Percentiles rank a stretch among this genome's conserved stretches.
These are phyloP conservation scores for Trichoderma reesei DNA, from an alignment of 495 filamentous ascomycete genomes.

Conservation along the genomic window DNA sequence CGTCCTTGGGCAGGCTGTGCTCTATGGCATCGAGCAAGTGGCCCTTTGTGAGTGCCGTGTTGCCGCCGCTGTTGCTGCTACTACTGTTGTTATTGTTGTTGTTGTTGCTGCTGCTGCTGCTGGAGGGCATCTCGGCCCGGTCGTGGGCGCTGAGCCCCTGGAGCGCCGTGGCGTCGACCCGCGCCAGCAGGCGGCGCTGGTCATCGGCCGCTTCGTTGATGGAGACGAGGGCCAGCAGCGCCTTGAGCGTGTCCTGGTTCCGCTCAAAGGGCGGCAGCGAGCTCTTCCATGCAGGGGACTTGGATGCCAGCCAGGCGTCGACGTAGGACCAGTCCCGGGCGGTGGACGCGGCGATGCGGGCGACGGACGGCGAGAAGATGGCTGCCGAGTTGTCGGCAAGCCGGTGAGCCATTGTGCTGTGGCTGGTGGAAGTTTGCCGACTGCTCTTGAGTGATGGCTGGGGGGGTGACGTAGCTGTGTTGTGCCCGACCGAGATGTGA, in stretches of 20 bases:
- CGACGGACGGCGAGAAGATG: slow-evolving; percentile 64
- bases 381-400: slow-evolving; percentile 34
- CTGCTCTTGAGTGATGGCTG: not conserved
- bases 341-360: slow-evolving; percentile 49
- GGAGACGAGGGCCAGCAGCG: slow-evolving; percentile 62
- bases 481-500: too few relatives aligned
- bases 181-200: slow-evolving; percentile 47
- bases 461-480: too few relatives aligned
- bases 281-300: slow-evolving; percentile 35
- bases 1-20: slow-evolving; percentile 34
- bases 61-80: not conserved
- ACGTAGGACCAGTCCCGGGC: slow-evolving; percentile 85
- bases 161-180: slow-evolving; percentile 50
- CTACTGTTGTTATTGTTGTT: too few relatives aligned
- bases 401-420: slow-evolving; percentile 40
- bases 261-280: slow-evolving; percentile 61
- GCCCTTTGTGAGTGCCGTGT: slow-evolving; percentile 17
- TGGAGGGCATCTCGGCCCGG: slow-evolving; percentile 9
- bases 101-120: not conserved
- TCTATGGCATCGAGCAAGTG: slow-evolving; percentile 25
- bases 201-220: slow-evolving; percentile 80
- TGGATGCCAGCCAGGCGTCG: slow-evolving; percentile 66
- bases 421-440: too few relatives aligned
- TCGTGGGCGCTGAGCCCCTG: slow-evolving; percentile 42
- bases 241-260: slow-evolving; percentile 72